Evolutionary conservation across 257 asterid genomes (phyloP), one percentile per base, ranked within the genome.

Genomic region (Hygrophila difformis): DNA sequence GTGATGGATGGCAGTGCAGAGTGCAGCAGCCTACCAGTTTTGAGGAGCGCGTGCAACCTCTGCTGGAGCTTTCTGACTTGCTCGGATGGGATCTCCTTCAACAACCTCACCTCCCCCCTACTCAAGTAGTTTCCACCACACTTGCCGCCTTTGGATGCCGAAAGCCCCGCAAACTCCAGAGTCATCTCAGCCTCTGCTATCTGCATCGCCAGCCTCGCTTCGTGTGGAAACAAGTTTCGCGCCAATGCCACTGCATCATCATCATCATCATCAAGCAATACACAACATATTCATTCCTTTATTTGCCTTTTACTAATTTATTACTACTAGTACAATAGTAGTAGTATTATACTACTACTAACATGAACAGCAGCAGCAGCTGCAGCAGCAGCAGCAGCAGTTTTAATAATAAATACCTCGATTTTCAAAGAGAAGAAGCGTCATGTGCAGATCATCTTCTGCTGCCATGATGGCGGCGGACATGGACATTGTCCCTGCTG

Each of bases 181-280:
- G 97, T 88, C 13, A 76, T 62, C 50, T 76, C 87, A 5, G 87
- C 95, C 42, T 74, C 65, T 43, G 95, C 94, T 62, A 64, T 63
- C 61, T 79, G 80, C 97, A 84, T 88, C 7, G 97, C 97, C 53
- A 88, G 28, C 34, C 55, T 73, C 13, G 97, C 97, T 77, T 88
- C 87, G 17, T 40, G 56, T 8, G 97, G 97, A 55, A 76, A 88
- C 51, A 81, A 51, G 22, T 76, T 51, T 31, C 93, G 74, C n/a
- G 97, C 97, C 79, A 88, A 70, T 44, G 95, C 95, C 67, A 88
- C 97, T 87, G 68, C 55, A 38, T 63, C 40, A 52, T 40, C n/a
- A n/a, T n/a, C n/a, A n/a, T n/a, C n/a, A n/a, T n/a, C n/a, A n/a
- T n/a, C n/a, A n/a, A n/a, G n/a, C n/a, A n/a, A n/a, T n/a, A n/a